Evolutionary conservation across 2,329 filamentous ascomycete genomes (phyloP).

Genomic region (Aspergillus fischeri): DNA sequence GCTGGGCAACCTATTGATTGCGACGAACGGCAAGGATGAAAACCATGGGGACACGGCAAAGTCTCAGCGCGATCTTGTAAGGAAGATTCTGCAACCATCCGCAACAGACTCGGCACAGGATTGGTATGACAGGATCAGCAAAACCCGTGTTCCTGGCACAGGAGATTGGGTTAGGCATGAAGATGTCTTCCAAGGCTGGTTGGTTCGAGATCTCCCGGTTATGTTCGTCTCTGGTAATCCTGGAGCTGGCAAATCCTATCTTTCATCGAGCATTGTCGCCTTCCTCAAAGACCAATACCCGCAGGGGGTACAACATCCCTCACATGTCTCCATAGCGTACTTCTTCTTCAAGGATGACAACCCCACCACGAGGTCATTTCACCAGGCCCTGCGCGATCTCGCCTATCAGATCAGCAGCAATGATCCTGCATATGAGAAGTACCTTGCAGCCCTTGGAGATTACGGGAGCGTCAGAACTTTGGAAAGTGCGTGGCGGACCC

Average conservation of each 20-base stretch:
- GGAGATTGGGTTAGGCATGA: slow-evolving; percentile 47
- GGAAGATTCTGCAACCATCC: slow-evolving; percentile 38
- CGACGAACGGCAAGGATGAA: slow-evolving; percentile 2
- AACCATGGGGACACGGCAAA: background rate
- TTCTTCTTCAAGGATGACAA: slow-evolving; percentile 50
- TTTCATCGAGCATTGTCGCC: slow-evolving; percentile 44
- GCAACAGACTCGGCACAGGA: slow-evolving; percentile 39
- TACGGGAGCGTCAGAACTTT: slow-evolving; percentile 44
- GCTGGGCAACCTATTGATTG: slow-evolving; percentile 1
- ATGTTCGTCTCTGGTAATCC: slow-evolving; percentile 46
- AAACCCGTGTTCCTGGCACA: slow-evolving; percentile 39
- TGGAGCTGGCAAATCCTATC: slow-evolving; percentile 46
- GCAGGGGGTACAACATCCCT: slow-evolving; percentile 14
- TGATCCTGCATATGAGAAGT: slow-evolving; percentile 44
- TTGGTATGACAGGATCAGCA: slow-evolving; percentile 40
- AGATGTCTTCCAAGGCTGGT: slow-evolving; percentile 38
- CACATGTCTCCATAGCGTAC: slow-evolving; percentile 37
- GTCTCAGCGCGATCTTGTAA: background rate
- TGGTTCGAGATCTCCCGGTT: slow-evolving; percentile 36
- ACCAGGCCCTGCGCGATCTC: slow-evolving; percentile 45
- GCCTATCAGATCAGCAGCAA: slow-evolving; percentile 47
- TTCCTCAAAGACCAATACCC: slow-evolving; percentile 32
- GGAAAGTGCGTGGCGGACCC: slow-evolving; percentile 41
- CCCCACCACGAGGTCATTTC: slow-evolving; percentile 43
- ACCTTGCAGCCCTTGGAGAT: slow-evolving; percentile 32